Base-by-base conservation (phyloP, 202 grass and related monocot genomes). In the Elaeis oleifera region DNA sequence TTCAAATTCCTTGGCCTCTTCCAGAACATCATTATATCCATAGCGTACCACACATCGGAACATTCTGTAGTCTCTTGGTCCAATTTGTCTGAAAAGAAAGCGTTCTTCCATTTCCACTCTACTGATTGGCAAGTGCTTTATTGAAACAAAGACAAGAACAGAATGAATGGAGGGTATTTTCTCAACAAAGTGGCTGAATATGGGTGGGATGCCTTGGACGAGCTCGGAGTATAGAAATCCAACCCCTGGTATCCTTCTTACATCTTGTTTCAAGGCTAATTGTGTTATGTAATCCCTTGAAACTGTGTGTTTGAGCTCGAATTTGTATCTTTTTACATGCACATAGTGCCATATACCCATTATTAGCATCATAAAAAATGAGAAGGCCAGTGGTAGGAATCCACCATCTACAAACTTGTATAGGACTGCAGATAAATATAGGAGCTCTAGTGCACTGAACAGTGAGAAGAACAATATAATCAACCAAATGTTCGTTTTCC, bases 331-430 rank as follows among this genome's bases (percentile, higher is more conserved):
- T 15, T 83, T 66, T 25, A 83, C 71, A 52, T 90, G 76, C 51
- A 83, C 87, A 73, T 90, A 90, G 49, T 86, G 82, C 81, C 79
- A 90, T 56, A 79, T 74, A 58, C 60, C 79, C 87, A 90, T 90
- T 64, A 83, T 75, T n/a, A 83, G 56, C 76, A 90, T 90, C 61
- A 86, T 61, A 39, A 83, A 50, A 0, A 50, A 55, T 31, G 83
- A 68, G 73, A 90, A 83, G 69, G 19, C 54, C 56, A 90, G 50
- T 60, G 85, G 85, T 63, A 89, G 61, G 57, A 78, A 89, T 16
- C 83, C 83, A 49, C 83, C 83, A 60, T 77, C 29, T 23, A n/a
- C 70, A 61, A 85, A 85, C 52, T 85, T 85, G 64, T 85, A 85
- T 58, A 85, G 60, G 18, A 74, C 83, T 1, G 78, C 77, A 16